phyloP scores from a whole-genome alignment of 2,329 filamentous ascomycete genomes.

The Berkeleyomyces rouxiae region DNA sequence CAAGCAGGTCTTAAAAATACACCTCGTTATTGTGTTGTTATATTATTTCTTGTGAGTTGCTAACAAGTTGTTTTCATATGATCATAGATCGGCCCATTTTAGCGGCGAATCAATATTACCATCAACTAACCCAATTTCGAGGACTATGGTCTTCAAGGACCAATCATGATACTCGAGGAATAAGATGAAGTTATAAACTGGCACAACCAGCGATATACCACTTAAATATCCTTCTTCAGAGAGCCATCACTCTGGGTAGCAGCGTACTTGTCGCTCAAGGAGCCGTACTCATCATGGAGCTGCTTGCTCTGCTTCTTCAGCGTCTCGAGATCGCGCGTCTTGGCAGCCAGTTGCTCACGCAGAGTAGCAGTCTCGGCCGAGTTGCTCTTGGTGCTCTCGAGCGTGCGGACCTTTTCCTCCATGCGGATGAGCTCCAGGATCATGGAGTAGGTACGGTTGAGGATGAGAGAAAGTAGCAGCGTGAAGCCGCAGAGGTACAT shows the following conservation, averaged over 20 bases:
- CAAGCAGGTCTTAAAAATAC: no score
- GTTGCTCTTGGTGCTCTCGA: slow-evolving; percentile 46
- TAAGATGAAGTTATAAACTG: background rate
- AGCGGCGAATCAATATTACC: no score
- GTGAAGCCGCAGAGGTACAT: slow-evolving; percentile 99
- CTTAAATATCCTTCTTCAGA: slow-evolving; percentile 42
- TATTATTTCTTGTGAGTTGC: no score
- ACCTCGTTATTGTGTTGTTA: no score
- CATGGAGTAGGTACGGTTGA: slow-evolving; percentile 98
- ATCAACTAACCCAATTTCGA: no score
- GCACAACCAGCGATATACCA: background rate
- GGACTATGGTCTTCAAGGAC: background rate
- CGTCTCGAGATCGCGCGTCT: slow-evolving; percentile 68
- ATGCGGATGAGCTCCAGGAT: slow-evolving; percentile 82
- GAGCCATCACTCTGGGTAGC: slow-evolving; percentile 34
- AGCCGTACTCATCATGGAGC: slow-evolving; percentile 69
- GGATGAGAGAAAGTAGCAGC: slow-evolving; percentile 93
- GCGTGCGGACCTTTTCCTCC: slow-evolving; percentile 76
- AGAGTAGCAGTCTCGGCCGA: slow-evolving; percentile 58
- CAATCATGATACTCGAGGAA: background rate
- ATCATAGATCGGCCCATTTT: no score
- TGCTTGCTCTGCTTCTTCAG: slow-evolving; percentile 87
- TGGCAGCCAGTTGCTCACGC: slow-evolving; percentile 55
- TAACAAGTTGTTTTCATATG: no score
- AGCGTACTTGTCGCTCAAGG: slow-evolving; percentile 67